Evolutionary conservation across 176 grass and related monocot species (phyloP), one percentile per base, ranked within the genome.

Genomic region (Rhynchospora breviuscula): DNA sequence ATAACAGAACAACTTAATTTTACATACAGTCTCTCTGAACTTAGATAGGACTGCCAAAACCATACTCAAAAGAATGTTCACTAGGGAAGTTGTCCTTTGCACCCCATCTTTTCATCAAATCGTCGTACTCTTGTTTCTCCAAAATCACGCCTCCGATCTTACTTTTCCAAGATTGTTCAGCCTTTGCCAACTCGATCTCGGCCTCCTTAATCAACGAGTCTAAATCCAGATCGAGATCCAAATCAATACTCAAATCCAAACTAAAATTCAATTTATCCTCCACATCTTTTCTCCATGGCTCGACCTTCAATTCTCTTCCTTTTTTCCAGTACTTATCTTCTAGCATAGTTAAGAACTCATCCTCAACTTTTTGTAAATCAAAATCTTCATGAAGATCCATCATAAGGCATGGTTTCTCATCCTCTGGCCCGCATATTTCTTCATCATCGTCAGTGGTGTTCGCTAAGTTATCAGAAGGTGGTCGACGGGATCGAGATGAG

Each of bases 291-390:
- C 87, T 91, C 95, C 75, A 79, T 7, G 79, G 44, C 29, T 76
- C 79, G 15, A 56, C n/a, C 62, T 84, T 63, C n/a, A 48, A 57
- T 88, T 57, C 71, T 2, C 21, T 7, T 2, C 45, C 80, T 33
- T 82, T 67, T 14, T 81, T 67, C 91, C 91, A 94, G 82, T 90
- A 90, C 87, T 80, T 94, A 59, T 93, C 87, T 89, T 91, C 92
- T 61, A 98, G 79, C 92, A 90, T 94, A 33, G 83, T 86, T 64
- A 98, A 63, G 79, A 98, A 98, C 89, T 98, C 95, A n/a, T 94
- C 92, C 63, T 94, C 92, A 33, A 98, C 92, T 70, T 83, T 78
- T 15, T 90, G 92, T 61, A 86, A 89, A n/a, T 93, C 89, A 15
- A 91, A 86, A 85, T 84, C 89, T 59, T 88, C 89, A 10, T 76